phyloP scores from a whole-genome alignment of 441 rosid species.

The Mallotus repandus region DNA sequence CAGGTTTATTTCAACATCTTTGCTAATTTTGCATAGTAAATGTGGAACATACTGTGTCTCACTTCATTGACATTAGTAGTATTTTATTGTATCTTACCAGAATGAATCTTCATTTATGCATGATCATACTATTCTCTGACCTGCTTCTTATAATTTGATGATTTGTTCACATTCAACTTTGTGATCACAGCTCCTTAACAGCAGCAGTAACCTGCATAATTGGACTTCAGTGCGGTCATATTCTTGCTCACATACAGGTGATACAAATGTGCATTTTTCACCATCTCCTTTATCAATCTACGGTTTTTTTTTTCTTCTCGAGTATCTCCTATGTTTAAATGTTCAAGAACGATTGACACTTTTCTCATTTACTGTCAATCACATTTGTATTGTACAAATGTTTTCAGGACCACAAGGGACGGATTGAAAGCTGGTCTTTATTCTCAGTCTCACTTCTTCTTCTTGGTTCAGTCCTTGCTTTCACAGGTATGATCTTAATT shows the following conservation, averaged over 20 bases:
- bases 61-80: too few species aligned
- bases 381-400: slow-evolving; percentile 1
- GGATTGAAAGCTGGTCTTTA: slow-evolving; percentile 24
- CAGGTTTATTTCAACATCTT: too few species aligned
- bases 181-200: slow-evolving; percentile 28
- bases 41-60: too few species aligned
- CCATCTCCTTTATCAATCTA: not conserved
- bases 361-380: not conserved
- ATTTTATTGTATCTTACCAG: not conserved
- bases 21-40: too few species aligned
- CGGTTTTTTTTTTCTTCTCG: not conserved
- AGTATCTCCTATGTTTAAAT: not conserved
- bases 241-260: slow-evolving; percentile 34
- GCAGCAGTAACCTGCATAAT: slow-evolving; percentile 33
- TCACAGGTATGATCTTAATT: slow-evolving; percentile 19
- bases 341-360: not conserved
- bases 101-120: too few species aligned
- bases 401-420: slow-evolving; percentile 31
- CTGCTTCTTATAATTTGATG: not conserved
- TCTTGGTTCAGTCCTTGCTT: slow-evolving; percentile 22
- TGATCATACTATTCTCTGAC: not conserved
- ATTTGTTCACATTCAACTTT: not conserved
- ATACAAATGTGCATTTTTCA: not conserved
- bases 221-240: slow-evolving; percentile 37
- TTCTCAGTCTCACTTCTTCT: slow-evolving; percentile 25